Percentiles rank a stretch among this genome's conserved stretches.
phyloP scores from a whole-genome alignment of 768 basidiomycete genomes.

The Suillus americanus region DNA sequence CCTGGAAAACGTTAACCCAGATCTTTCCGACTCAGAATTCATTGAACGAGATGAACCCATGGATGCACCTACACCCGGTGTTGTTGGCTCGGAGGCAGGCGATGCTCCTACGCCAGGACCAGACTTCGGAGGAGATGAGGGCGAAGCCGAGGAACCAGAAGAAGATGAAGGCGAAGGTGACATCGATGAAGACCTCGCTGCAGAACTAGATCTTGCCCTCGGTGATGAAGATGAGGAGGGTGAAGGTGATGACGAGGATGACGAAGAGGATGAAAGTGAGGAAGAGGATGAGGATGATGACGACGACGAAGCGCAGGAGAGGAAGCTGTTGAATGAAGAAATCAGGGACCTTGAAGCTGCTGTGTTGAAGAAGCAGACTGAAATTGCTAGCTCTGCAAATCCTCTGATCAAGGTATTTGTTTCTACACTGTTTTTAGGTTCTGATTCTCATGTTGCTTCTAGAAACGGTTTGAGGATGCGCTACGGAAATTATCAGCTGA shows the following conservation, averaged over 20 bases:
- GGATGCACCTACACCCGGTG: slow-evolving; percentile 72
- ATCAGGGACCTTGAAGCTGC: slow-evolving; percentile 88
- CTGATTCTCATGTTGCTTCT: slow-evolving; percentile 3
- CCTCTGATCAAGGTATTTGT: slow-evolving; percentile 74
- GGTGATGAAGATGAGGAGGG: slow-evolving; percentile 63
- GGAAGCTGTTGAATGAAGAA: slow-evolving; percentile 83
- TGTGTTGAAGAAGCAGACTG: slow-evolving; percentile 79
- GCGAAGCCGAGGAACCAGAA: slow-evolving; percentile 60
- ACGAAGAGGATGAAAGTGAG: slow-evolving; percentile 47
- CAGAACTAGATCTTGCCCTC: slow-evolving; percentile 85
- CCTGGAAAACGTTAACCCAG: slow-evolving; percentile 88
- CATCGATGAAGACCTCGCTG: slow-evolving; percentile 86
- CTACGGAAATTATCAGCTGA: slow-evolving; percentile 85
- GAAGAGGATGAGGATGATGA: slow-evolving; percentile 66
- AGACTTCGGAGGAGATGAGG: slow-evolving; percentile 56
- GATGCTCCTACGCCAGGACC: slow-evolving; percentile 57
- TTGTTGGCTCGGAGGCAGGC: slow-evolving; percentile 60
- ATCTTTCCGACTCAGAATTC: slow-evolving; percentile 87
- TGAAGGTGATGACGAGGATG: slow-evolving; percentile 68
- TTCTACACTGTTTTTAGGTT: background rate
- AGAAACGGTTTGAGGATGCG: slow-evolving; percentile 94
- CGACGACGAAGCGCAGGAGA: slow-evolving; percentile 75
- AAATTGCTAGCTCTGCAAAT: slow-evolving; percentile 82
- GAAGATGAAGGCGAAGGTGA: slow-evolving; percentile 70
- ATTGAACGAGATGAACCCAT: slow-evolving; percentile 63